phyloP scores from a whole-genome alignment of 805 yeast species.

The Saccharomycopsis fodiens region DNA sequence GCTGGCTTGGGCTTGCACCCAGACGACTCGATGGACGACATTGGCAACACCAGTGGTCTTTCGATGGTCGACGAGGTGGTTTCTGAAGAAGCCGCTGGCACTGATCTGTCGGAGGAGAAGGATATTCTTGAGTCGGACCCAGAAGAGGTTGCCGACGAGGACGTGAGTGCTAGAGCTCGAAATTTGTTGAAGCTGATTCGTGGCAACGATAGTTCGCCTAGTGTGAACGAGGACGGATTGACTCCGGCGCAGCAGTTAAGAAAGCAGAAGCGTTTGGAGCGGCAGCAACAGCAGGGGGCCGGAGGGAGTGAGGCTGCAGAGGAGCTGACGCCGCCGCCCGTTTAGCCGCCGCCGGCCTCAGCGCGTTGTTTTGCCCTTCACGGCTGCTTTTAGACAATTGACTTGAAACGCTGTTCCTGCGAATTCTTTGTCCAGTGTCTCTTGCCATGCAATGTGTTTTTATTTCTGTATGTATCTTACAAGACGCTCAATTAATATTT shows the following conservation, averaged over 20 bases:
- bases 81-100: slow-evolving; percentile 19
- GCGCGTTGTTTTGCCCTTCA: too few relatives aligned
- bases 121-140: slow-evolving; percentile 5
- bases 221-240: slow-evolving; percentile 26
- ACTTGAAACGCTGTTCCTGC: too few relatives aligned
- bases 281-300: slow-evolving; percentile 21
- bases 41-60: background rate
- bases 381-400: too few relatives aligned
- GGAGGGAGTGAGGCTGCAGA: background rate
- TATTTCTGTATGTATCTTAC: too few relatives aligned
- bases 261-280: slow-evolving; percentile 32
- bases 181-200: slow-evolving; percentile 55
- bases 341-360: too few relatives aligned
- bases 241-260: slow-evolving; percentile 38
- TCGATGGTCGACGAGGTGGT: slow-evolving; percentile 3
- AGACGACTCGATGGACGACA: background rate
- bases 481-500: background rate
- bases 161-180: slow-evolving; percentile 56
- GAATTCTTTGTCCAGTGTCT: too few relatives aligned
- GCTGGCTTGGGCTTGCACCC: slow-evolving; percentile 12
- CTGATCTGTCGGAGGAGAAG: background rate
- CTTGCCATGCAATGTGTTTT: too few relatives aligned
- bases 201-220: slow-evolving; percentile 27
- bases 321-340: too few relatives aligned
- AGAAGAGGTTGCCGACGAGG: slow-evolving; percentile 26